Evolutionary conservation across 164 flowering plant species (phyloP), one percentile per base, ranked within the genome.

Genomic region (Kalanchoe fedtschenkoi): DNA sequence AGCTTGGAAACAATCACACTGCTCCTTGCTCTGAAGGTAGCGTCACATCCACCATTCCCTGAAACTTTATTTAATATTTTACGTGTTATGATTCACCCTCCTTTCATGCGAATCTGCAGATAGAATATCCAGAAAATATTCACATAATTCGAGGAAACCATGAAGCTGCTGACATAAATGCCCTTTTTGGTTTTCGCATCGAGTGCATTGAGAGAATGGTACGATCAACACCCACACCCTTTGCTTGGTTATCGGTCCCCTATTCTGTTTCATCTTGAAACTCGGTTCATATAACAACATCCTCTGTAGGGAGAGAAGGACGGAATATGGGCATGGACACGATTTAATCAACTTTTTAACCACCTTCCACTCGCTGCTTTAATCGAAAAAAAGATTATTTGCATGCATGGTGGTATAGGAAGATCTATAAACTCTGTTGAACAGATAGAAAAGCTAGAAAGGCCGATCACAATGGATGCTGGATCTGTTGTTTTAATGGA

Each of bases 361-460:
- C 79, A 57, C 73, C 97, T 95, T 63, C 99, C 99, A 34, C 93
- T 95, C 60, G 95, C 95, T 63, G 97, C 99, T 16, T 85, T 87
- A 21, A 83, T 91, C 62, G 99, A 95, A 74, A 91, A 89, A 76
- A 91, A 95, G 76, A 95, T 95, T 64, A 89, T 95, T 53, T 95
- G 97, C 76, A 91, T 91, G 97, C 97, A 95, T 72, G 97, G 99
- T 69, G 99, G 99, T 70, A 95, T 95, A 63, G 99, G 99, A 64
- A 83, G 97, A 72, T 95, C 99, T 21, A 95, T 95, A 69, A 66
- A 81, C 71, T 77, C 88, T 10, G 91, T 95, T 37, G 99, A 95
- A 65, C 99, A 95, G 74, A 95, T 95, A 62, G 99, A 95, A 80
- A 91, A 95, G 76, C 80, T 95, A 54, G 96, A 91, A 68, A 83